phyloP scores from a whole-genome alignment of 495 filamentous ascomycete genomes.

The Xylaria acuta region DNA sequence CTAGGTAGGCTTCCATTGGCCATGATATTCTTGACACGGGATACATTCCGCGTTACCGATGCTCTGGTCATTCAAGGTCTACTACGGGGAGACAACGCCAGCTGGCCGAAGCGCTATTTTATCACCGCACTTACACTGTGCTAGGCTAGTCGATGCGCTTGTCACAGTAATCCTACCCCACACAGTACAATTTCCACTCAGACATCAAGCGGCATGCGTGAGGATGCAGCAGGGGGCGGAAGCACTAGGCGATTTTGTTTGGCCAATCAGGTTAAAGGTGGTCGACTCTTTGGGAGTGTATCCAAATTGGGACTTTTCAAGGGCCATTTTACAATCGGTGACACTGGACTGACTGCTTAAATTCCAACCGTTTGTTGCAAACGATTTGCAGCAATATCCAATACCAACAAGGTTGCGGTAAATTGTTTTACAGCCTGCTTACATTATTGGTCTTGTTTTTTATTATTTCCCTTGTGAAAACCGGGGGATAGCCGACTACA shows the following conservation, averaged over 20 bases:
- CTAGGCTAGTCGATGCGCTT: slow-evolving; percentile 6
- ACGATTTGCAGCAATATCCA: background rate
- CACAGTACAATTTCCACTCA: slow-evolving; percentile 14
- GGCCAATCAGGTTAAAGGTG: slow-evolving; percentile 22
- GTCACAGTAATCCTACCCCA: slow-evolving; percentile 28
- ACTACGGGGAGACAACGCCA: background rate
- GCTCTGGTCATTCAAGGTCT: background rate
- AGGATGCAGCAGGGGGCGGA: slow-evolving; percentile 18
- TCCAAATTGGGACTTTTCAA: slow-evolving; percentile 31
- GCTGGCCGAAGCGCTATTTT: slow-evolving; percentile 21
- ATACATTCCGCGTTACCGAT: slow-evolving; percentile 5
- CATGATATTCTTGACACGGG: background rate
- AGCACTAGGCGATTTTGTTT: slow-evolving; percentile 10
- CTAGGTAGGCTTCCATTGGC: slow-evolving; percentile 3
- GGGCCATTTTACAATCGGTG: slow-evolving; percentile 9
- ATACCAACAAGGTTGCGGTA: background rate
- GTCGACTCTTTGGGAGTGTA: slow-evolving; percentile 31
- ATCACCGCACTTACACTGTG: background rate
- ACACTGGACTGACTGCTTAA: no score
- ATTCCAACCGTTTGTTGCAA: slow-evolving; percentile 2
- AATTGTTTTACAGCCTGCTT: background rate
- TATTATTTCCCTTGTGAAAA: background rate
- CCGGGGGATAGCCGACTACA: background rate
- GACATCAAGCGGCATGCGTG: background rate
- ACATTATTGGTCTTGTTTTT: background rate